Conservation (phyloP, 768 basidiomycete genomes). For the Tylopilus balloui region DNA sequence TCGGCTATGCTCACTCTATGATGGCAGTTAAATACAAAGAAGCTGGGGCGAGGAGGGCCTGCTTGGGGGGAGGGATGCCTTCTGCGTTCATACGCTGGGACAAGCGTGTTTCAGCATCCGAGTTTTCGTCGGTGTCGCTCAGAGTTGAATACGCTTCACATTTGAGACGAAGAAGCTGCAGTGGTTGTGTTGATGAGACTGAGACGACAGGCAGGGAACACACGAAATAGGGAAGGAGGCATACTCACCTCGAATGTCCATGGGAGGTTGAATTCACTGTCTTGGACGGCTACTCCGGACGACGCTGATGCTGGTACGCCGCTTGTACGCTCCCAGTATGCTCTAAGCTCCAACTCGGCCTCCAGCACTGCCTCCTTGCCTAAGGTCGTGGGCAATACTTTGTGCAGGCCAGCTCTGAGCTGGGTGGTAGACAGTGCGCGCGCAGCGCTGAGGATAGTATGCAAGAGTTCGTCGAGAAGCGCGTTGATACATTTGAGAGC, state of each 20-base stretch:
- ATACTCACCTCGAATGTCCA: constrained; percentile 67
- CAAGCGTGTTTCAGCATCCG: constrained; percentile 55
- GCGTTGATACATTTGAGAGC: constrained; percentile 78
- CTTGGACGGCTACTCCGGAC: constrained; percentile 37
- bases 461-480: constrained; percentile 79
- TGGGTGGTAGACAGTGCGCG: constrained; percentile 70
- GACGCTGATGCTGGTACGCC: constrained; percentile 31
- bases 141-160: constrained; percentile 86
- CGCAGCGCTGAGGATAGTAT: constrained; percentile 61
- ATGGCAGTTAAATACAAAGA: constrained; percentile 90
- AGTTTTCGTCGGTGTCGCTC: constrained; percentile 76
- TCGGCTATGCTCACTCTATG: constrained; percentile 66
- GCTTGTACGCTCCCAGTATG: constrained; percentile 76
- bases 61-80: constrained; percentile 48
- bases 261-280: constrained; percentile 63
- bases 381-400: constrained; percentile 69
- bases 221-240: not conserved
- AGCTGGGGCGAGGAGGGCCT: constrained; percentile 68
- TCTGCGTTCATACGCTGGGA: constrained; percentile 55
- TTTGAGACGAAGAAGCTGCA: constrained; percentile 73
- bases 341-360: constrained; percentile 87
- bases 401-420: constrained; percentile 66
- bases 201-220: not conserved
- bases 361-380: constrained; percentile 92
- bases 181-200: constrained; percentile 7